These are phyloP conservation scores for Wickerhamomyces hampshirensis DNA, from an alignment of 805 yeast species.

Conservation along the genomic window DNA sequence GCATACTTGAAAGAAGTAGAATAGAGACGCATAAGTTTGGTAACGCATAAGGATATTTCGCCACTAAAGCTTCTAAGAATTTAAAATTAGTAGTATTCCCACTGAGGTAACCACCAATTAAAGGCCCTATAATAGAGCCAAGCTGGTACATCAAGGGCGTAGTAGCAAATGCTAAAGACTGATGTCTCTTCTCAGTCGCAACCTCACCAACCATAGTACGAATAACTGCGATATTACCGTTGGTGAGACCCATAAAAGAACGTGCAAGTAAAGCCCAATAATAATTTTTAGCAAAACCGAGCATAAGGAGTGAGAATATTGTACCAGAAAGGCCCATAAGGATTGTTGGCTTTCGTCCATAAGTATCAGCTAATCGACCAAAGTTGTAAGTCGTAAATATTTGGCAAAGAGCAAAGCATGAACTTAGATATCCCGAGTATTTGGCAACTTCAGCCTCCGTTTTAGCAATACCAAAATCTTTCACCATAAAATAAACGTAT, in stretches of 20 bases:
- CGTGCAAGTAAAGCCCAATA: slow-evolving; percentile 6
- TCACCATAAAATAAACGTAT: slow-evolving; percentile 13
- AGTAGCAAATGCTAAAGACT: slow-evolving; percentile 10
- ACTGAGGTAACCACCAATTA: slow-evolving; percentile 12
- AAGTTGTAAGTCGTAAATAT: slow-evolving; percentile 9
- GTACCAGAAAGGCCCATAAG: slow-evolving; percentile 3
- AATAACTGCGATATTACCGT: slow-evolving; percentile 15
- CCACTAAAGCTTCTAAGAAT: slow-evolving; percentile 4
- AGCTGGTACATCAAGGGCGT: slow-evolving; percentile 11
- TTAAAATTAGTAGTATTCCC: slow-evolving; percentile 6
- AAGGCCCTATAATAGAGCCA: slow-evolving; percentile 12
- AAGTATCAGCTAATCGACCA: slow-evolving; percentile 12
- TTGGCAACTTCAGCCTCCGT: slow-evolving; percentile 9
- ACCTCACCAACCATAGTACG: slow-evolving; percentile 14
- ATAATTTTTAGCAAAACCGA: slow-evolving; percentile 10
- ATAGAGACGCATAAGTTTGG: slow-evolving; percentile 9
- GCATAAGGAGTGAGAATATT: slow-evolving; percentile 1
- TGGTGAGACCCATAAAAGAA: slow-evolving; percentile 7
- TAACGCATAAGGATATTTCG: slow-evolving; percentile 10
- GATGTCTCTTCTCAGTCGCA: slow-evolving; percentile 12
- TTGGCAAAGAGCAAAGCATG: slow-evolving; percentile 11
- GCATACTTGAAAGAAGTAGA: slow-evolving; percentile 2
- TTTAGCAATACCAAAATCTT: slow-evolving; percentile 11
- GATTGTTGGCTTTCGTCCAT: slow-evolving; percentile 11
- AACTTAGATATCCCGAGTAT: slow-evolving; percentile 10